Conservation (phyloP, 202 grass and related monocot genomes). For the Dendrocalamus latiflorus region DNA sequence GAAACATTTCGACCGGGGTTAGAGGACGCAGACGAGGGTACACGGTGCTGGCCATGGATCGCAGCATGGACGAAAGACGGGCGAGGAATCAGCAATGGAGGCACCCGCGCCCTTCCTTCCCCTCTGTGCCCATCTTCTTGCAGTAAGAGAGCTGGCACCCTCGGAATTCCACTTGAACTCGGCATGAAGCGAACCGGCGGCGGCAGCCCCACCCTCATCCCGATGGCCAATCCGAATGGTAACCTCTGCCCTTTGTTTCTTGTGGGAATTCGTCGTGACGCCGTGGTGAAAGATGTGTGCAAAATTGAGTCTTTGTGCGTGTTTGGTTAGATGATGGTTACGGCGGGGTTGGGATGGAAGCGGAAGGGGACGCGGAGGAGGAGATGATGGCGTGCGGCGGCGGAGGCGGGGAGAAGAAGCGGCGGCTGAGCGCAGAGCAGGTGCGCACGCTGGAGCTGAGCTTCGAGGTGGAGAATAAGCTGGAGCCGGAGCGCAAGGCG, state of each 20-base stretch:
- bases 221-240: constrained; percentile 24
- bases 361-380: constrained; percentile 31
- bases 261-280: neutral
- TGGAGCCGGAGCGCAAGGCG: constrained; percentile 80
- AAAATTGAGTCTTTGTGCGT: neutral
- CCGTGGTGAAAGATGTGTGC: neutral
- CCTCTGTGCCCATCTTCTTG: neutral
- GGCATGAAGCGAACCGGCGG: constrained; percentile 41
- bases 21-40: neutral
- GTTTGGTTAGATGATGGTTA: constrained; percentile 28
- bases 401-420: constrained; percentile 73
- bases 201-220: constrained; percentile 6
- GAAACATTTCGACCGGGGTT: neutral
- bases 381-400: constrained; percentile 38
- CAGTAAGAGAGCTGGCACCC: neutral
- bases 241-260: neutral
- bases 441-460: constrained; percentile 70
- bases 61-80: constrained; percentile 3
- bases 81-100: constrained; percentile 20
- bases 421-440: constrained; percentile 69
- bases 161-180: neutral
- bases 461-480: constrained; percentile 95
- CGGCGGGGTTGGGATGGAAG: constrained; percentile 37
- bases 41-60: constrained; percentile 28
- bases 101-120: neutral